These are phyloP conservation scores for Senna tora DNA, from an alignment of 306 rosid genomes.

Conservation along the genomic window DNA sequence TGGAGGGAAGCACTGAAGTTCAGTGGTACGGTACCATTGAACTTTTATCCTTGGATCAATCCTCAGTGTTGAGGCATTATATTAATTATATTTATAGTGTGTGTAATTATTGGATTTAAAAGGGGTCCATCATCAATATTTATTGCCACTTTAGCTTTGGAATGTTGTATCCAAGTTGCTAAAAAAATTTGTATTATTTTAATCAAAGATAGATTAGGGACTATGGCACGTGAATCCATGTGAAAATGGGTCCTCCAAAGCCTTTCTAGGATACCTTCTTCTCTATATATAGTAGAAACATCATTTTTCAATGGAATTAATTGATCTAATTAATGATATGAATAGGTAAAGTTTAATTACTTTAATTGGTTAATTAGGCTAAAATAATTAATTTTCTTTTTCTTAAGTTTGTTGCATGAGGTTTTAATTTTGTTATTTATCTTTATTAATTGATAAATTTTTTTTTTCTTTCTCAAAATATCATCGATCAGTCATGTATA, in stretches of 20 bases:
- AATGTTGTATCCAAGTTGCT: conserved; percentile 48
- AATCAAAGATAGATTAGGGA: conserved; percentile 43
- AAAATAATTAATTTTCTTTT: too few relatives aligned
- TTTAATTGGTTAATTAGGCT: too few relatives aligned
- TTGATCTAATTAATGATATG: conserved; percentile 7
- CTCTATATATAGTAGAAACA: conserved; percentile 32
- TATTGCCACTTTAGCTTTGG: conserved; percentile 53
- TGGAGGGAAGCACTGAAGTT: too few relatives aligned
- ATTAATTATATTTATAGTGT: conserved; percentile 32
- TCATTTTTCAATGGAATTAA: conserved; percentile 34
- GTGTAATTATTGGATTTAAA: conserved; percentile 47
- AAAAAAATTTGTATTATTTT: conserved; percentile 35
- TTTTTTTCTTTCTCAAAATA: too few relatives aligned
- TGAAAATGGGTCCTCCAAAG: conserved; percentile 54
- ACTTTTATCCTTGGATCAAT: too few relatives aligned
- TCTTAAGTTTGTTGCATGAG: too few relatives aligned
- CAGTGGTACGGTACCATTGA: too few relatives aligned
- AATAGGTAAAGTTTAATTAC: too few relatives aligned
- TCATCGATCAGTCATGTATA: too few relatives aligned
- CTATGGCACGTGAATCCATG: conserved; percentile 70
- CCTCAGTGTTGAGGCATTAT: conserved; percentile 36
- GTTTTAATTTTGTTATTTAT: too few relatives aligned
- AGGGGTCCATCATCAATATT: conserved; percentile 42
- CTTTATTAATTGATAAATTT: too few relatives aligned
- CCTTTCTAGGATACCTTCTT: conserved; percentile 48